Evolutionary conservation across 164 flowering plant species (phyloP), one percentile per base, ranked within the genome.

Genomic region (Nelumbo lutea): DNA sequence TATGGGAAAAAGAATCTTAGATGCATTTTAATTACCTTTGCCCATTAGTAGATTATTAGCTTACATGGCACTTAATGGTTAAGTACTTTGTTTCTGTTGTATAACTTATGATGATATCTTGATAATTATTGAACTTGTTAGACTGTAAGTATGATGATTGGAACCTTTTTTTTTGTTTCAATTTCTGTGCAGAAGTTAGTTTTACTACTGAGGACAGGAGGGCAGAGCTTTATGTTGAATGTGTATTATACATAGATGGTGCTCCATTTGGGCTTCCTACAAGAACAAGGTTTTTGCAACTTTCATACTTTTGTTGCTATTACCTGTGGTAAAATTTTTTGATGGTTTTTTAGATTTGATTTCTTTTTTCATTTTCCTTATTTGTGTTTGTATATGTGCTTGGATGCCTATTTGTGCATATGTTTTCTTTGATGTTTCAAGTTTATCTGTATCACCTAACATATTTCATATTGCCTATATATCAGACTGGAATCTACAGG

Each of bases 221-320:
- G 60, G 85, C 91, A 0, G 99, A 95, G 85, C 79, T 95, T 9
- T 92, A 76, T 72, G 97, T 85, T 48, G 97, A 92, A 80, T 90
- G 97, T 71, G 79, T 87, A 14, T 78, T 95, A 76, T 89, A 82
- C 75, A 86, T 95, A 60, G 97, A 95, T 80, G 97, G 96, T 50
- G 93, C 97, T 52, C 89, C 87, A 1, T 92, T 95, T 79, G 99
- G 99, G 44, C 96, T 92, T 72, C 86, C 97, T 15, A 83, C 79
- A 52, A 87, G 88, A 83, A 90, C 99, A 64, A 92, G 99, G 99
- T 95, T 68, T 53, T 62, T 61, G 27, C 9, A 4, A 9, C 42
- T 39, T 55, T 61, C 52, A 14, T 39, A 40, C 15, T 53, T 69
- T 40, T 55, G n/a, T 15, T 41, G 3, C 45, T 5, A 42, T 44